Evolutionary conservation across 306 rosid genomes (phyloP), one percentile per base, ranked within the genome.

Genomic region (Acacia melanoxylon): DNA sequence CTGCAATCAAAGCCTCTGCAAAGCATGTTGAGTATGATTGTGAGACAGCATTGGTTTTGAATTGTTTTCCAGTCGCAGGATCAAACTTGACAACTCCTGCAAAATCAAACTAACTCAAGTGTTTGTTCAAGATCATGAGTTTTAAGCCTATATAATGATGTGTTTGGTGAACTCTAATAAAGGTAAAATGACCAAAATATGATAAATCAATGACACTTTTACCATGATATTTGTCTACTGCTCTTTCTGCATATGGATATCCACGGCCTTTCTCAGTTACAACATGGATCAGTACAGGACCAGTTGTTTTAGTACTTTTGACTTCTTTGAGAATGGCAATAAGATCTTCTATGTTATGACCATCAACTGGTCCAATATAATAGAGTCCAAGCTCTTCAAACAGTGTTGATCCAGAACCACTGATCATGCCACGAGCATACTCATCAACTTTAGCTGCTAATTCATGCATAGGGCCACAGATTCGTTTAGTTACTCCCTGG

Each of bases 341-440:
- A 75, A 93, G 93, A 84, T 93, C 99, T 76, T 93, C 97, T 10
- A 96, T 77, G 90, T 89, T 93, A 89, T 96, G 99, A 82, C 97
- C 99, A 81, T 96, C 97, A 16, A 96, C 99, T 45, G 97, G 99
- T 77, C 98, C 99, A 62, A 96, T 93, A 78, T 96, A 96, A 86
- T 96, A 96, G 69, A 96, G 91, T 59, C 99, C 99, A 71, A 96
- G 99, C 88, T 96, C 99, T 85, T 96, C 98, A 86, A 96, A 96
- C 20, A 96, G 90, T 4, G 99, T 76, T 25, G 98, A 96, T 71
- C 99, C 97, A 27, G 97, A 83, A 69, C 98, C 99, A 76, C 99
- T 88, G 77, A 96, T 96, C 99, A 96, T 96, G 65, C 99, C 98
- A 80, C 98, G 98, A 80, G 99, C 97, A 90, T 96, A 93, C 76